phyloP scores from a whole-genome alignment of 2,329 filamentous ascomycete species.

The Talaromyces sp. region DNA sequence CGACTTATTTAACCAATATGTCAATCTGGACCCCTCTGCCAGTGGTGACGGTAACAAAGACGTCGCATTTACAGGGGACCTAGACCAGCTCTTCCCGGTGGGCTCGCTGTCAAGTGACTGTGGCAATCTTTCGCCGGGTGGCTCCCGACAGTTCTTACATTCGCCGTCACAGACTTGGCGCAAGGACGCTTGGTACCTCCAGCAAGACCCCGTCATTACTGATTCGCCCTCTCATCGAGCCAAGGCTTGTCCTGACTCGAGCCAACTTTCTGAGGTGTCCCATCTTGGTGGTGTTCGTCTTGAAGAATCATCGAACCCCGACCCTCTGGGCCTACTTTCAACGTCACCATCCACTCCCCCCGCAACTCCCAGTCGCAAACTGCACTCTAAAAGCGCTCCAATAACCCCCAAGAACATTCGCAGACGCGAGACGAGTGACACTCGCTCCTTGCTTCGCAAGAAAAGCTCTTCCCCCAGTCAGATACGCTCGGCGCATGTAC shows the following conservation, averaged over 20 bases:
- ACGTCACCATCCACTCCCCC: slow-evolving; percentile 31
- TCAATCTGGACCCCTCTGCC: slow-evolving; percentile 50
- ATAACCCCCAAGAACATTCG: slow-evolving; percentile 33
- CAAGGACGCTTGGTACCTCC: slow-evolving; percentile 46
- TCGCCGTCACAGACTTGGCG: slow-evolving; percentile 47
- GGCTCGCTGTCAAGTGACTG: slow-evolving; percentile 47
- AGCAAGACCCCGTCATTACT: slow-evolving; percentile 42
- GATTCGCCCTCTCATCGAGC: slow-evolving; percentile 8
- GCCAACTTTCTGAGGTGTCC: slow-evolving; percentile 31
- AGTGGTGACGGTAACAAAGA: slow-evolving; percentile 44
- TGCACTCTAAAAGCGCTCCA: slow-evolving; percentile 29
- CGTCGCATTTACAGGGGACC: slow-evolving; percentile 43
- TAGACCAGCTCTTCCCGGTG: slow-evolving; percentile 48
- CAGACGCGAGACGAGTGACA: slow-evolving; percentile 37
- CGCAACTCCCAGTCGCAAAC: slow-evolving; percentile 30
- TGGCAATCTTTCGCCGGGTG: slow-evolving; percentile 45
- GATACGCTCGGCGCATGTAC: slow-evolving; percentile 48
- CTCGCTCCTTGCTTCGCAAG: slow-evolving; percentile 33
- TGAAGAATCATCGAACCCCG: slow-evolving; percentile 24
- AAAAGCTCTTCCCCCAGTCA: slow-evolving; percentile 46
- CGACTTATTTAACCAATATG: slow-evolving; percentile 59
- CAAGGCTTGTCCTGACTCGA: slow-evolving; percentile 20
- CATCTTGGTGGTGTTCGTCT: slow-evolving; percentile 18
- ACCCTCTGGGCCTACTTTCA: slow-evolving; percentile 15
- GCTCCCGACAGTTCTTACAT: slow-evolving; percentile 37